Base-by-base conservation (phyloP, 371 early-diverging fungal genomes). In the Apophysomyces sp. region DNA sequence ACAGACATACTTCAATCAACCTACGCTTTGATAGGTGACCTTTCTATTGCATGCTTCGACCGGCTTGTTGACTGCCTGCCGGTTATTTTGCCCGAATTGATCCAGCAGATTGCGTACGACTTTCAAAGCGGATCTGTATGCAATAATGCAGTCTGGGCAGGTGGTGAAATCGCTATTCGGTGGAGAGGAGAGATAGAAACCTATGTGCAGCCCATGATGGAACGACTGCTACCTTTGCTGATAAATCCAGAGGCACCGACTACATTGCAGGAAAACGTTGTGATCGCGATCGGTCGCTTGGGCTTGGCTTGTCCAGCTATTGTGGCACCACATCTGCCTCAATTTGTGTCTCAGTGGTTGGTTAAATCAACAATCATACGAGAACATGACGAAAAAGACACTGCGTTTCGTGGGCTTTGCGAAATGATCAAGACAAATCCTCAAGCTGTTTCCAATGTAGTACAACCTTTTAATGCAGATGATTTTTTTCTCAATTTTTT, bases 121-220 rank as follows among this genome's bases (percentile, higher is more conserved):
- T 74, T 76, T 27, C 82, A 85, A 11, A 76, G 81, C 59, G 84
- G 87, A 29, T 84, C 86, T 34, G 92, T 89, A 12, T 87, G 90
- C 70, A 98, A 96, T 73, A 98, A 98, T 70, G 97, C 97, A 1
- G 84, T 90, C 8, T 98, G 98, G 98, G 92, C 97, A 1, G 87
- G 87, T 0, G 98, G 97, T 29, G 98, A 98, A 80, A 92, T 98
- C 59, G 90, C 96, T 2, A 74, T 96, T 24, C 86, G 92, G 72
- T 86, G 84, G 58, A 78, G 72, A 6, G 58, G 73, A 13, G 86
- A 81, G 16, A 88, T 91, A 74, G 73, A 81, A 60, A 76, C 71
- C 7, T 94, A 86, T 73, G 82, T 92, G 7, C 74, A 80, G 34
- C 86, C 88, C 8, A 69, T 96, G 32, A 69, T 95, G 26, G 82